Conservation (phyloP, 352 stramenopile species). For the Saprolegnia parasitica region DNA sequence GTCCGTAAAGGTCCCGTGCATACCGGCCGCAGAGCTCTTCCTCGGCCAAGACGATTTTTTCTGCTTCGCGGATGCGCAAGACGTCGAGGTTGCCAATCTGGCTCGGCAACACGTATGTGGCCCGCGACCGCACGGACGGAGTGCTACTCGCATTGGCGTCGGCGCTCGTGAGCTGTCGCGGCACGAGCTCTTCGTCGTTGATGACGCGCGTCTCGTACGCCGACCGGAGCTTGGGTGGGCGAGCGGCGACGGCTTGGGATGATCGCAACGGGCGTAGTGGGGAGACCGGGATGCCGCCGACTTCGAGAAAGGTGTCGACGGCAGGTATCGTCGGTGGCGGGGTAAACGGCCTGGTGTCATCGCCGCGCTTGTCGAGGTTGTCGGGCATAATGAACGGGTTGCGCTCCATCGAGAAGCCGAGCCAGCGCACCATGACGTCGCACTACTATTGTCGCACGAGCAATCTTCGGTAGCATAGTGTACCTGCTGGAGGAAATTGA, state of each 20-base stretch:
- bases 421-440: constrained; percentile 65
- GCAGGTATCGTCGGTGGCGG: neutral
- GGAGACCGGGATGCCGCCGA: constrained; percentile 19
- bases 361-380: constrained; percentile 56
- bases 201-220: constrained; percentile 80
- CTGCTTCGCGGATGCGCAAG: constrained; percentile 62
- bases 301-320: constrained; percentile 4
- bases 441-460: constrained; percentile 35
- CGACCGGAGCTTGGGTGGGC: constrained; percentile 40
- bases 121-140: constrained; percentile 7
- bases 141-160: constrained; percentile 15
- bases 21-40: constrained; percentile 60
- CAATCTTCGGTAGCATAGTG: neutral
- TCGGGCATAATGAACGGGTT: constrained; percentile 88
- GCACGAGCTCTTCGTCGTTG: constrained; percentile 79
- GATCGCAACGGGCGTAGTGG: constrained; percentile 1
- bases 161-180: constrained; percentile 26
- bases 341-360: constrained; percentile 27
- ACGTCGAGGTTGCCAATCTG: constrained; percentile 85
- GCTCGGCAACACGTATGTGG: constrained; percentile 34
- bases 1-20: constrained; percentile 61
- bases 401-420: constrained; percentile 74
- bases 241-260: neutral
- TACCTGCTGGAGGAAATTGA: constrained; percentile 85
- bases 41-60: constrained; percentile 62